Evolutionary conservation across 73 alveolate genomes (phyloP).

Genomic region (Paramecium caudatum): DNA sequence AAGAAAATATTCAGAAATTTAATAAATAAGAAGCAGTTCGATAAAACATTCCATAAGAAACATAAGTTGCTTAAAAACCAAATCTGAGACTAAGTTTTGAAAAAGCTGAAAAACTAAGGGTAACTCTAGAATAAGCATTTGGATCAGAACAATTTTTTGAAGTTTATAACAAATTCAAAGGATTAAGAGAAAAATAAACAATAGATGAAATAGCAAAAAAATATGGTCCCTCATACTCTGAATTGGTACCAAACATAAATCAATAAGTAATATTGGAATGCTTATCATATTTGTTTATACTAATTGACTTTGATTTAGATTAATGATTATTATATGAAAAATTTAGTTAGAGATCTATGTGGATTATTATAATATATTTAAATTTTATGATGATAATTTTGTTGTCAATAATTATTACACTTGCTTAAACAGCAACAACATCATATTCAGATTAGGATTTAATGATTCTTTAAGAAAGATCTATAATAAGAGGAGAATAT

Average conservation of each 20-base stretch:
- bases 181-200: neutral
- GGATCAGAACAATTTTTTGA: neutral
- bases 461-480: neutral
- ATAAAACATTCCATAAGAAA: neutral
- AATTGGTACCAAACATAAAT: neutral
- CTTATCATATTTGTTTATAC: neutral
- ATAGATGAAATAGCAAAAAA: neutral
- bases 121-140: neutral
- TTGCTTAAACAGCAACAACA: neutral
- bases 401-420: neutral
- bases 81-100: neutral
- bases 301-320: slow-evolving; percentile 18
- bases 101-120: slow-evolving; percentile 4
- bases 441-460: slow-evolving; percentile 12
- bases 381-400: neutral
- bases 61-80: neutral
- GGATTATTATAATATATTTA: neutral
- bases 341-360: neutral
- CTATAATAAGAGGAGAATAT: slow-evolving; percentile 15
- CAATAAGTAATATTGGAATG: neutral
- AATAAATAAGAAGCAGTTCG: neutral
- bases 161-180: slow-evolving; percentile 8
- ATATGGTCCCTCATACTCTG: slow-evolving; percentile 14
- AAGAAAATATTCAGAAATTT: too few relatives aligned
- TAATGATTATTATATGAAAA: neutral